Conservation (phyloP, 1,284 basidiomycete genomes). For the Ceratobasidium papillatum region DNA sequence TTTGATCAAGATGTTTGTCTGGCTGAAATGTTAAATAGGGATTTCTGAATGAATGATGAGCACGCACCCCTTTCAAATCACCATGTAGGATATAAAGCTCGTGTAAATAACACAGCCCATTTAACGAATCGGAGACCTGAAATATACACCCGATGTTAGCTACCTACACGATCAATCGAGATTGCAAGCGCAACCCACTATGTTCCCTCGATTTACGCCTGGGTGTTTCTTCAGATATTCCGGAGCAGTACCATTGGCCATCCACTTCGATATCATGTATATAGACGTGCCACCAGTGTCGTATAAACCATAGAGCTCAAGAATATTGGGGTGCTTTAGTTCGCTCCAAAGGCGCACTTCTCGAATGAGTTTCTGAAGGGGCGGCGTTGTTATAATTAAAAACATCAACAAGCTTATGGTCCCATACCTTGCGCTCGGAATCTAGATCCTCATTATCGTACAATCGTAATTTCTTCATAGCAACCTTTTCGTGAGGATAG, state of each 20-base stretch:
- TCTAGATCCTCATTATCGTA: neutral
- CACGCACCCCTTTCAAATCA: slow-evolving; percentile 29
- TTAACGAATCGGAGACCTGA: slow-evolving; percentile 25
- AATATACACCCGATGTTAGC: neutral
- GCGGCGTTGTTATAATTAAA: neutral
- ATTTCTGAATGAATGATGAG: neutral
- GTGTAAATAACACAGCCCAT: slow-evolving; percentile 34
- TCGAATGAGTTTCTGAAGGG: slow-evolving; percentile 19
- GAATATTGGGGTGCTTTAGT: slow-evolving; percentile 29
- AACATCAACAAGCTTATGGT: neutral
- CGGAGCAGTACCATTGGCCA: slow-evolving; percentile 32
- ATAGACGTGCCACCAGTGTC: slow-evolving; percentile 28
- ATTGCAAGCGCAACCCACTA: neutral
- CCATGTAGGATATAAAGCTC: slow-evolving; percentile 25
- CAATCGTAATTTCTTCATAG: slow-evolving; percentile 25
- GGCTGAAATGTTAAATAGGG: neutral
- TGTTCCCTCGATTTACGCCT: slow-evolving; percentile 25
- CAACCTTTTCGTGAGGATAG: slow-evolving; percentile 32
- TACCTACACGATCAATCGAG: too few relatives aligned
- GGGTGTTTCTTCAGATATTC: slow-evolving; percentile 29
- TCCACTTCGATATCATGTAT: slow-evolving; percentile 34
- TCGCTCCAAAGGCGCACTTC: slow-evolving; percentile 36
- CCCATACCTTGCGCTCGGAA: slow-evolving; percentile 21
- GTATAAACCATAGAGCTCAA: slow-evolving; percentile 25
- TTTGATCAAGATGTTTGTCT: slow-evolving; percentile 36